Evolutionary conservation across 176 grass and related monocot species (phyloP), one percentile per base, ranked within the genome.

Genomic region (Olyra latifolia): DNA sequence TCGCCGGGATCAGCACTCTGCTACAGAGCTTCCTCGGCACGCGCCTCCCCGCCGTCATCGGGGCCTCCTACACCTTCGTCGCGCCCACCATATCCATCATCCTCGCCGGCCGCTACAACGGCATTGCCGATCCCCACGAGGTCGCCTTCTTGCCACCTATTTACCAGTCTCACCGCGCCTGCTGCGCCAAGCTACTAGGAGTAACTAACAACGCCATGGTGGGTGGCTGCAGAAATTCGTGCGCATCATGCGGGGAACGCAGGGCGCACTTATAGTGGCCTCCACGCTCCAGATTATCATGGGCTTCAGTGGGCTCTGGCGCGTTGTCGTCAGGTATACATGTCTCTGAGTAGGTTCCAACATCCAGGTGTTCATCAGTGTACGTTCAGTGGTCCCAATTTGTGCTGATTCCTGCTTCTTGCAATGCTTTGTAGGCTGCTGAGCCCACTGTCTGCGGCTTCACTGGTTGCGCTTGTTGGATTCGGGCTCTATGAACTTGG

Each of bases 401-500:
- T 72, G 32, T 47, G 50, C 53, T 82, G 52, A 88, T 50, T 61
- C 44, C 13, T 87, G 69, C 40, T n/a, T 58, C 60, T 78, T 23
- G 42, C 17, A 6, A 62, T 82, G 60, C 69, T n/a, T n/a, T 79
- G 74, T 62, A 99, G 96, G 69, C 66, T 89, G 46, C 66, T 95
- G 57, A 99, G 92, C 86, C 96, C 96, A 15, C 83, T 99, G 20
- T 93, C 90, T 6, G 88, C 87, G 20, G 88, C 78, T 0, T 92
- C 92, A n/a, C 56, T 99, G 27, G 90, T 99, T 14, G 88, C 90
- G 2, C 88, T 99, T 44, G 84, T 80, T 10, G 96, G 90, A 30
- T 93, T 98, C 80, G 96, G 96, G 0, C 92, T 95, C 60, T 99
- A 93, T 75, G 88, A 95, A 74, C 83, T 93, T 62, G 96, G 90